Conservation (phyloP, 1,284 basidiomycete genomes). For the Xerocomus nothofagi region DNA sequence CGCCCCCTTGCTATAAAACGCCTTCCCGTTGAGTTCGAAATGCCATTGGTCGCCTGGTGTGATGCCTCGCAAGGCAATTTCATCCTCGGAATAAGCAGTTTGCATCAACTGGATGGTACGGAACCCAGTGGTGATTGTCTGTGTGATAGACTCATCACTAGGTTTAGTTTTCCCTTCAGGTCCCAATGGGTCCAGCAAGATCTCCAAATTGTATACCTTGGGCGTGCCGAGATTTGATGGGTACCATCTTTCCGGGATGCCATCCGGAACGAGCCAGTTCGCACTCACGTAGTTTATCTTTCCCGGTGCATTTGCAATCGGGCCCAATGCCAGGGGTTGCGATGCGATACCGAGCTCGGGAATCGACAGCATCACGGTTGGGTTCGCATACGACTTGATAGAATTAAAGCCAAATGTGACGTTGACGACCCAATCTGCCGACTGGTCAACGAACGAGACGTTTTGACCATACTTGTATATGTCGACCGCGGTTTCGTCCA, state of each 20-base stretch:
- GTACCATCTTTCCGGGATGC: constrained; percentile 52
- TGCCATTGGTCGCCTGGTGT: too few relatives aligned
- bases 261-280: constrained; percentile 48
- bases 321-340: constrained; percentile 26
- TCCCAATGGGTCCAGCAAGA: constrained; percentile 24
- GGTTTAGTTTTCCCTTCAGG: neutral
- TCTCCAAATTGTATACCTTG: constrained; percentile 52
- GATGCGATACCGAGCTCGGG: constrained; percentile 46
- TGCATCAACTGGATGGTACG: constrained; percentile 54
- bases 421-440: constrained; percentile 57
- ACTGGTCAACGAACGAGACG: constrained; percentile 39
- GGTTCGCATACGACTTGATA: constrained; percentile 34
- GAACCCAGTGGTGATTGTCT: constrained; percentile 53
- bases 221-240: constrained; percentile 56
- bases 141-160: constrained; percentile 22
- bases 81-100: too few relatives aligned
- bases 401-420: constrained; percentile 54
- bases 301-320: constrained; percentile 36
- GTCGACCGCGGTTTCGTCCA: constrained; percentile 55
- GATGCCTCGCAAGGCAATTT: too few relatives aligned
- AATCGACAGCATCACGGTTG: constrained; percentile 44
- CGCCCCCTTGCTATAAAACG: too few relatives aligned
- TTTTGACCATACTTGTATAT: constrained; percentile 54
- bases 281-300: constrained; percentile 43
- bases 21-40: too few relatives aligned